Percentiles rank a stretch among this genome's conserved stretches.
Conservation (phyloP, 176 grass and related monocot species). For the Elymus sibiricus region DNA sequence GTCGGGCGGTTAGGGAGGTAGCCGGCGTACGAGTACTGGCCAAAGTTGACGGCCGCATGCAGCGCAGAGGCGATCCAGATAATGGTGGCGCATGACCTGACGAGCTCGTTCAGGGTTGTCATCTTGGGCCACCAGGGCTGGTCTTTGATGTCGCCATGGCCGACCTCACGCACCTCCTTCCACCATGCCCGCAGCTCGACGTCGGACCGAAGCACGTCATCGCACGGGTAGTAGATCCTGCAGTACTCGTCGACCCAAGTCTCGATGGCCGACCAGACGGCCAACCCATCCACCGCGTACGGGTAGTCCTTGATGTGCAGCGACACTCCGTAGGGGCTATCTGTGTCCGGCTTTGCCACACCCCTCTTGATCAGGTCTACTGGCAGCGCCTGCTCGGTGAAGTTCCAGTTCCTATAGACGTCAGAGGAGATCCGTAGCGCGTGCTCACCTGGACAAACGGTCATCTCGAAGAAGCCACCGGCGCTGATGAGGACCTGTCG, state of each 20-base stretch:
- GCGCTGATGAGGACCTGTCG: too few species aligned
- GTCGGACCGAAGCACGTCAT: slow-evolving; percentile 41
- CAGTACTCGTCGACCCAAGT: not conserved
- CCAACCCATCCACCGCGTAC: not conserved
- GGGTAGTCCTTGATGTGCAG: slow-evolving; percentile 28
- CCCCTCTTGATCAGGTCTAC: too few species aligned
- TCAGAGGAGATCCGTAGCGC: too few species aligned
- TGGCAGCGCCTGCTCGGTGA: too few species aligned
- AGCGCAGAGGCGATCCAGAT: slow-evolving; percentile 41
- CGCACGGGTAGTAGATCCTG: slow-evolving; percentile 57
- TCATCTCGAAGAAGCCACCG: too few species aligned
- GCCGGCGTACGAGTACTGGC: slow-evolving; percentile 66
- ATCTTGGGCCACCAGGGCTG: slow-evolving; percentile 70
- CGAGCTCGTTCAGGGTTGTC: slow-evolving; percentile 47
- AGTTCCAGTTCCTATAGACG: too few species aligned
- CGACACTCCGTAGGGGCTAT: not conserved
- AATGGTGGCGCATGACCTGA: slow-evolving; percentile 46
- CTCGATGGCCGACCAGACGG: not conserved
- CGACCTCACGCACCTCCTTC: slow-evolving; percentile 76
- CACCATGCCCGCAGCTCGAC: slow-evolving; percentile 31
- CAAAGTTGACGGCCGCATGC: too few species aligned
- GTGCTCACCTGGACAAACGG: too few species aligned
- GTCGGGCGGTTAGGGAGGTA: slow-evolving; percentile 73
- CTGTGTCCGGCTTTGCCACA: too few species aligned
- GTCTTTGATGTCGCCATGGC: slow-evolving; percentile 75